Base-by-base conservation (phyloP, 1,284 basidiomycete species). In the Cryptococcus neoformans region DNA sequence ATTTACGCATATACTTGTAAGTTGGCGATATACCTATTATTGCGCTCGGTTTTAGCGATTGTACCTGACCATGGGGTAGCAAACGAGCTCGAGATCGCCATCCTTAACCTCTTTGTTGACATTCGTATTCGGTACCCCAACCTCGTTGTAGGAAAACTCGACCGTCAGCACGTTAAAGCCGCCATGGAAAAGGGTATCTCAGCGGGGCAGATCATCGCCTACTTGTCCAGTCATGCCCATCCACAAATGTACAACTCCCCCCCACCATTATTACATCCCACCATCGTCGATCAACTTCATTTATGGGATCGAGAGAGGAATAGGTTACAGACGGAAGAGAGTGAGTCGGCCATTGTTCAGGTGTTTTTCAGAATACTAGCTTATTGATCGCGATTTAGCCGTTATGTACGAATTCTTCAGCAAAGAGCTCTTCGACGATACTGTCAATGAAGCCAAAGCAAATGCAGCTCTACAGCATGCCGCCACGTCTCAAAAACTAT, bases 251-350 rank as follows among this genome's bases (percentile, higher is more conserved):
- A 89, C 70, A 91, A 88, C 77, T 92, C 93, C 51, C 74, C 74
- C 1, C 74, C 74, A 17, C 74, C 74, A 3, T 49, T 76, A 6
- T 60, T 76, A 1, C 74, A 76, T 49, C 68, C 73, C 2, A 72
- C 95, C 0, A 94, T 98, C 0, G 93, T 97, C 67, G 96, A 99
- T 79, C 96, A 99, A 79, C 90, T 99, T 63, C 86, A 96, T 53
- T 81, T 99, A 14, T 99, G 96, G 95, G 95, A 99, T 77, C 82
- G 94, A 53, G 96, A 99, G 80, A 87, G 90, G 76, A 94, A 98
- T 75, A 84, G 96, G 51, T 81, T 99, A 2, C 87, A 89, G 66
- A 87, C 88, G 36, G 83, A 88, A 72, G 89, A 93, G 81, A 90
- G 92, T 91, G 69, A 51, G 76, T 67, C 1, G 28, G 28, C 28